Evolutionary conservation across 768 basidiomycete species (phyloP).

Genomic region (Paxillus involutus): DNA sequence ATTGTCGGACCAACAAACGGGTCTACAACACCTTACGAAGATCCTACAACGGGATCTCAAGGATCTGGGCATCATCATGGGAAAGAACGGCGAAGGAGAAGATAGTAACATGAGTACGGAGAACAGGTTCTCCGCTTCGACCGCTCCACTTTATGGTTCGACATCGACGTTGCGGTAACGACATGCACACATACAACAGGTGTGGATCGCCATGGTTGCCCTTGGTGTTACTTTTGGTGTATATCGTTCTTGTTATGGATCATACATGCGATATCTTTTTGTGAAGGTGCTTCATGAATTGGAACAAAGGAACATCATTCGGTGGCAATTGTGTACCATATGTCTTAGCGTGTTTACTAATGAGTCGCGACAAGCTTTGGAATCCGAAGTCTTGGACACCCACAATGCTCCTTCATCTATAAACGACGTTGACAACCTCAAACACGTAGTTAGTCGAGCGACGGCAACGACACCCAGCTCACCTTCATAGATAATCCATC

Average conservation of each 20-base stretch:
- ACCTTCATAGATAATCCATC: background rate
- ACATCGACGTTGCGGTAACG: conserved; percentile 24
- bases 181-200: background rate
- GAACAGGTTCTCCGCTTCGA: conserved; percentile 15
- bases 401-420: conserved; percentile 10
- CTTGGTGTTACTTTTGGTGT: conserved; percentile 8
- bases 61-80: conserved; percentile 67
- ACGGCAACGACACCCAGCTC: conserved; percentile 5
- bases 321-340: conserved; percentile 3
- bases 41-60: conserved; percentile 62
- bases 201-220: background rate
- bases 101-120: conserved; percentile 23
- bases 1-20: conserved; percentile 74
- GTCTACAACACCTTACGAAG: conserved; percentile 77
- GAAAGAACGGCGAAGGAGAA: conserved; percentile 39
- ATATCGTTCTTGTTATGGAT: conserved; percentile 1
- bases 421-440: background rate
- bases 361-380: background rate
- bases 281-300: background rate
- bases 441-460: background rate
- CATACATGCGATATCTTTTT: background rate
- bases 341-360: too few species aligned
- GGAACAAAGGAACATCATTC: conserved; percentile 18
- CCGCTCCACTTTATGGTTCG: conserved; percentile 21
- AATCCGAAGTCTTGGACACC: too few species aligned